Evolutionary conservation across 2,329 filamentous ascomycete species (phyloP).

Genomic region (Lachnellula hyalina): DNA sequence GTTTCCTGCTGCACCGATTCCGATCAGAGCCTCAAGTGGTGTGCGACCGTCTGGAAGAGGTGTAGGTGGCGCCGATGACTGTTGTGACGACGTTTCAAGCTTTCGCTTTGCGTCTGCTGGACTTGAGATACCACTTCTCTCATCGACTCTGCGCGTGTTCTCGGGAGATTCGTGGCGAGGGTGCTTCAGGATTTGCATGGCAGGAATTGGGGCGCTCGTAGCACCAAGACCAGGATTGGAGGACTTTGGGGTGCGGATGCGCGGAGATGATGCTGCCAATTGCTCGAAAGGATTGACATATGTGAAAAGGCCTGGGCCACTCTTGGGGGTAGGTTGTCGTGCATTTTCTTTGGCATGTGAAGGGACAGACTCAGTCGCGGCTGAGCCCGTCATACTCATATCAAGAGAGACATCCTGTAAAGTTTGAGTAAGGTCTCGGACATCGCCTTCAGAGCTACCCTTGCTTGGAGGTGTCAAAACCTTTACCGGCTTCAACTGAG

Average conservation of each 20-base stretch:
- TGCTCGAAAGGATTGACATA: slow-evolving; percentile 71
- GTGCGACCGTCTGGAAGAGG: slow-evolving; percentile 31
- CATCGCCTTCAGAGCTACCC: slow-evolving; percentile 29
- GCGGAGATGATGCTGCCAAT: slow-evolving; percentile 60
- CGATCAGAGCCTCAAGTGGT: slow-evolving; percentile 33
- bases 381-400: slow-evolving; percentile 29
- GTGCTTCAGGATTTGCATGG: slow-evolving; percentile 31
- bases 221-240: slow-evolving; percentile 35
- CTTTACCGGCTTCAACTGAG: slow-evolving; percentile 24
- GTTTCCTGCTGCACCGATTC: slow-evolving; percentile 28
- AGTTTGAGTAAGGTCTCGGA: slow-evolving; percentile 37
- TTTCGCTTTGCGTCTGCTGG: slow-evolving; percentile 28
- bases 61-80: slow-evolving; percentile 23
- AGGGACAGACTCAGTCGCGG: slow-evolving; percentile 18
- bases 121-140: slow-evolving; percentile 20
- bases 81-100: slow-evolving; percentile 20
- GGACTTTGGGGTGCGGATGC: slow-evolving; percentile 49
- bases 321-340: slow-evolving; percentile 16
- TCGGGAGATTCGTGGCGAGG: slow-evolving; percentile 26
- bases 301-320: slow-evolving; percentile 46
- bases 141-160: slow-evolving; percentile 28
- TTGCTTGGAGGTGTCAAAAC: slow-evolving; percentile 36
- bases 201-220: slow-evolving; percentile 20
- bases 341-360: slow-evolving; percentile 21
- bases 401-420: slow-evolving; percentile 40